A percentile compares a stretch with the other conserved stretches of the same genome.
phyloP scores from a whole-genome alignment of 805 yeast genomes.

The Kregervanrija delftensis region DNA sequence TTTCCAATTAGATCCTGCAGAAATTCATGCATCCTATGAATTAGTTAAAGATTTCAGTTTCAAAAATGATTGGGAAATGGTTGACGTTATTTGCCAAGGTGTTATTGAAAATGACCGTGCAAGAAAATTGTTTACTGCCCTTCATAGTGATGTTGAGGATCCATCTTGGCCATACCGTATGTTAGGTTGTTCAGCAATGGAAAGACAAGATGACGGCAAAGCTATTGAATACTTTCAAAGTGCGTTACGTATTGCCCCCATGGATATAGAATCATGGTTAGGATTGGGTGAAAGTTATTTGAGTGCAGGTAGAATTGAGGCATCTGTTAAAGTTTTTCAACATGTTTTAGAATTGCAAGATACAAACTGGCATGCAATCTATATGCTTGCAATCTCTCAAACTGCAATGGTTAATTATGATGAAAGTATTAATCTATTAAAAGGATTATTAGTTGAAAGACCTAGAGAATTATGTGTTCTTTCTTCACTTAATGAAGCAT shows the following conservation, averaged over 20 bases:
- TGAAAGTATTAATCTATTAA: slow-evolving; percentile 46
- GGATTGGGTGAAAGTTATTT: slow-evolving; percentile 96
- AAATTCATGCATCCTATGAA: slow-evolving; percentile 64
- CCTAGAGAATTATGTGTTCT: slow-evolving; percentile 40
- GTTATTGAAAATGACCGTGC: slow-evolving; percentile 60
- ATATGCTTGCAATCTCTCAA: slow-evolving; percentile 60
- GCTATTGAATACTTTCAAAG: slow-evolving; percentile 89
- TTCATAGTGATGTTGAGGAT: slow-evolving; percentile 20
- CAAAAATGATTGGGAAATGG: slow-evolving; percentile 75
- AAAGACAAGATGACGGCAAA: slow-evolving; percentile 60
- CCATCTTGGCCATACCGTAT: slow-evolving; percentile 85
- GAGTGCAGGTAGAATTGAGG: slow-evolving; percentile 78
- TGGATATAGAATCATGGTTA: slow-evolving; percentile 79
- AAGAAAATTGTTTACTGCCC: slow-evolving; percentile 36
- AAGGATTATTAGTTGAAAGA: slow-evolving; percentile 29
- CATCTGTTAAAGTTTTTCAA: slow-evolving; percentile 75
- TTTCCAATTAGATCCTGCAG: slow-evolving; percentile 76
- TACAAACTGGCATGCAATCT: slow-evolving; percentile 52
- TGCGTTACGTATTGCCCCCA: slow-evolving; percentile 61
- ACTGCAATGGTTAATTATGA: slow-evolving; percentile 61
- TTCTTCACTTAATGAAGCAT: slow-evolving; percentile 49
- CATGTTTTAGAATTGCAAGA: slow-evolving; percentile 51
- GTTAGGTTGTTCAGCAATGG: slow-evolving; percentile 71
- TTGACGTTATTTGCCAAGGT: slow-evolving; percentile 63
- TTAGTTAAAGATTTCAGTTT: slow-evolving; percentile 66